These are phyloP conservation scores for Apocynum venetum DNA, from an alignment of 257 asterid species.

Conservation along the genomic window DNA sequence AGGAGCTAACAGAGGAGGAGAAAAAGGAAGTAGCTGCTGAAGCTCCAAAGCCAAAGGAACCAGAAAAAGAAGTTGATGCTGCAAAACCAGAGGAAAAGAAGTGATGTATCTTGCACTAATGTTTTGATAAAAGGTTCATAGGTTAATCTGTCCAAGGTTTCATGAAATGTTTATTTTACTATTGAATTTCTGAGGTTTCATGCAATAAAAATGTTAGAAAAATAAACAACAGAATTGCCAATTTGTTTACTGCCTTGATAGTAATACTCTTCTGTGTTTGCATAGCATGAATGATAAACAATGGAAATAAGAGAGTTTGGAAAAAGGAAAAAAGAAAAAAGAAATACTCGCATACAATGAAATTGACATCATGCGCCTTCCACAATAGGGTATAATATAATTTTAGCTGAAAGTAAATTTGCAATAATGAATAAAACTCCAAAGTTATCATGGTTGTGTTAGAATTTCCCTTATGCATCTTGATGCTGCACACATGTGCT, in stretches of 20 bases:
- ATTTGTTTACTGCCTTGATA: neutral
- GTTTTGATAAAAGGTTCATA: neutral
- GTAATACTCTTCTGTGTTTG: neutral
- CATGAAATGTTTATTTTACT: slow-evolving; percentile 8
- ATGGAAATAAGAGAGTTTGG: no score
- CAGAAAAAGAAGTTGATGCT: slow-evolving; percentile 1
- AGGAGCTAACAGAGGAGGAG: slow-evolving; percentile 10
- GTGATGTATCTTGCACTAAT: neutral
- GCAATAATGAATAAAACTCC: no score
- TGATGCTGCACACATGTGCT: no score
- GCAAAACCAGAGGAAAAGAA: slow-evolving; percentile 14
- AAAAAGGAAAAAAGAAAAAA: no score
- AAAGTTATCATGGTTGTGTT: no score
- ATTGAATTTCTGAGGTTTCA: slow-evolving; percentile 23
- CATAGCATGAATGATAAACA: no score
- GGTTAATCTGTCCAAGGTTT: neutral
- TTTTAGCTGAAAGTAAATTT: no score
- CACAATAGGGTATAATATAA: no score
- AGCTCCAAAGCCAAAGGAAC: slow-evolving; percentile 14
- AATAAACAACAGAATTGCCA: neutral
- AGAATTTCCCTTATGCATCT: no score
- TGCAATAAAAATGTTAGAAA: slow-evolving; percentile 17
- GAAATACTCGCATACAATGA: no score
- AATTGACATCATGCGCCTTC: no score
- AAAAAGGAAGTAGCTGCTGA: slow-evolving; percentile 19